Conservation (phyloP, 2,329 filamentous ascomycete species). For the Penicillium occitanis region DNA sequence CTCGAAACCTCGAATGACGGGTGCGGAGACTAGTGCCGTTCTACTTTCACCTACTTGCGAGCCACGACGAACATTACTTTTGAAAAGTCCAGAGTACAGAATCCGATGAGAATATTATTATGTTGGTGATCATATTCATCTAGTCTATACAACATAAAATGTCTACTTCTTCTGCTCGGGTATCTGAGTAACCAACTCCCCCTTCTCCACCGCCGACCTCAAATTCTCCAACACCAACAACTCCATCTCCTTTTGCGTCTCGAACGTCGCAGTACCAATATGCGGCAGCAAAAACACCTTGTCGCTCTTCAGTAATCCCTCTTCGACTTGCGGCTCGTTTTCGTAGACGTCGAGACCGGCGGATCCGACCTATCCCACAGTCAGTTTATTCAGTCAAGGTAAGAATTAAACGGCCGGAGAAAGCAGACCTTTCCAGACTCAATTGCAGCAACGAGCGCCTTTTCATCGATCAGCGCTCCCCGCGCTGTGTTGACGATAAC, state of each 20-base stretch:
- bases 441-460: constrained; percentile 47
- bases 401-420: neutral
- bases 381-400: neutral
- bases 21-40: neutral
- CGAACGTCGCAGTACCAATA: constrained; percentile 60
- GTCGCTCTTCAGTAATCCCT: constrained; percentile 47
- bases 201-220: constrained; percentile 56
- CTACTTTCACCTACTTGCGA: too few relatives aligned
- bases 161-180: constrained; percentile 51
- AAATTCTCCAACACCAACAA: constrained; percentile 59
- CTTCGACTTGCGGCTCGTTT: constrained; percentile 48
- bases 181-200: constrained; percentile 60
- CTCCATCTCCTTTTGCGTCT: constrained; percentile 64
- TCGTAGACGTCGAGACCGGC: constrained; percentile 51
- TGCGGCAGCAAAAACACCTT: constrained; percentile 58
- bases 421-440: constrained; percentile 36
- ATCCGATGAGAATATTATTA: neutral
- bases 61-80: neutral
- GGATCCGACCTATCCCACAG: constrained; percentile 37
- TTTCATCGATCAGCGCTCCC: constrained; percentile 48
- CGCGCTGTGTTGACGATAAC: constrained; percentile 48
- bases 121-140: neutral
- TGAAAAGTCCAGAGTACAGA: too few relatives aligned
- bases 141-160: neutral
- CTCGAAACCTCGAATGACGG: neutral